These are phyloP conservation scores for Fraxinus quadrangulata DNA, from an alignment of 257 asterid genomes.

Conservation along the genomic window DNA sequence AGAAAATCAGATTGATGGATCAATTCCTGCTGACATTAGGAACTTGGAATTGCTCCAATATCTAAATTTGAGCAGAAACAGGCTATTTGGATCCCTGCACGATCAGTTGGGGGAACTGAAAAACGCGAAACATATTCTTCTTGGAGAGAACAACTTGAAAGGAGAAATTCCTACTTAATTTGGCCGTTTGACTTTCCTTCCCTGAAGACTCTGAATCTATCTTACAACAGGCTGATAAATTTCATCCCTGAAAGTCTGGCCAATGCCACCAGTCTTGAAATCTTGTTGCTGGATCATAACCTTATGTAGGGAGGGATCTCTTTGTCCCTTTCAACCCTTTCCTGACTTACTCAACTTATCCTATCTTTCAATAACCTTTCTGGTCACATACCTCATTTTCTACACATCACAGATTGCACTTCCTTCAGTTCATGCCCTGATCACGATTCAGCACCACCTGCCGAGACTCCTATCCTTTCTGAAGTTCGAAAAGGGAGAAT, in stretches of 20 bases:
- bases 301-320: conserved; percentile 70
- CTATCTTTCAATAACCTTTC: conserved; percentile 60
- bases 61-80: conserved; percentile 51
- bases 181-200: too few species aligned
- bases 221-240: conserved; percentile 37
- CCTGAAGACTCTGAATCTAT: too few species aligned
- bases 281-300: conserved; percentile 72
- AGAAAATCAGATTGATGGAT: conserved; percentile 58
- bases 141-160: conserved; percentile 53
- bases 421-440: too few species aligned
- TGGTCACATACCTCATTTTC: conserved; percentile 66
- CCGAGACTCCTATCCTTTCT: too few species aligned
- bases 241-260: conserved; percentile 60
- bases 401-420: too few species aligned
- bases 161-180: too few species aligned
- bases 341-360: conserved; percentile 55
- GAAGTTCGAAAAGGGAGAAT: too few species aligned
- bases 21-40: conserved; percentile 58
- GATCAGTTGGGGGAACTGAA: too few species aligned
- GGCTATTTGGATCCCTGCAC: too few species aligned
- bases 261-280: conserved; percentile 51
- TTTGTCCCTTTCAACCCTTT: conserved; percentile 18
- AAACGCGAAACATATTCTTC: too few species aligned
- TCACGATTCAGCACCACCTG: too few species aligned
- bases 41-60: conserved; percentile 48